Base-by-base conservation (phyloP, 2,329 filamentous ascomycete genomes). In the Emmonsiellopsis sp. region DNA sequence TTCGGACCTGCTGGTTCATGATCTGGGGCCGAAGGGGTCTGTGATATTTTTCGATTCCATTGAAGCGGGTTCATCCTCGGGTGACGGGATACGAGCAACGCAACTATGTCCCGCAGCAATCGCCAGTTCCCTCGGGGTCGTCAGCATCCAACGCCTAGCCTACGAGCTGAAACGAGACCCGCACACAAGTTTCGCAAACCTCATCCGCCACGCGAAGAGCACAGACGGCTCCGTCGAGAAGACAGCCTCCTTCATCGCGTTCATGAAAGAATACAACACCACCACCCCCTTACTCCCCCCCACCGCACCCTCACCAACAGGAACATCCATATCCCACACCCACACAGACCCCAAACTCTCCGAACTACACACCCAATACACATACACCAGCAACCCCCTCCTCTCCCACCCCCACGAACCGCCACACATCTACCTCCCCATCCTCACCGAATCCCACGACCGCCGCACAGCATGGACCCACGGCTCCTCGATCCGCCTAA, bases 1-100 rank as follows among this genome's bases (percentile, higher is more conserved):
- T 63, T 94, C 90, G 0, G 92, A 97, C 64, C 76, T 96, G 7
- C 73, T 95, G 0, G 77, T 92, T 0, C 84, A 91, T 64, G 79
- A 89, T 54, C 76, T 92, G 7, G 85, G 84, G 0, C 48, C 64
- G 0, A 58, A 76, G 1, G 85, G 85, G 0, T 74, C 76, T 1
- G 82, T 95, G 0, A 73, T 83, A 0, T 84, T 92, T 54, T 79
- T 95, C 32, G 76, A 79, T 53, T 85, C 89, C 47, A 67, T 92
- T 7, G 57, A 59, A 30, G 38, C 38, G 20, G 32, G 30, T 5
- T 50, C 54, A 16, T 10, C 16, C 11, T 42, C 40, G 5, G n/a
- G 13, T 42, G 35, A 42, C 13, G 15, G 15, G 16, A 59, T 74
- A 46, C 56, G 59, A 58, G 58, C 72, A 63, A 32, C 62, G 55